Evolutionary conservation across 345 rosid species (phyloP).

Genomic region (Physaria fendleri): DNA sequence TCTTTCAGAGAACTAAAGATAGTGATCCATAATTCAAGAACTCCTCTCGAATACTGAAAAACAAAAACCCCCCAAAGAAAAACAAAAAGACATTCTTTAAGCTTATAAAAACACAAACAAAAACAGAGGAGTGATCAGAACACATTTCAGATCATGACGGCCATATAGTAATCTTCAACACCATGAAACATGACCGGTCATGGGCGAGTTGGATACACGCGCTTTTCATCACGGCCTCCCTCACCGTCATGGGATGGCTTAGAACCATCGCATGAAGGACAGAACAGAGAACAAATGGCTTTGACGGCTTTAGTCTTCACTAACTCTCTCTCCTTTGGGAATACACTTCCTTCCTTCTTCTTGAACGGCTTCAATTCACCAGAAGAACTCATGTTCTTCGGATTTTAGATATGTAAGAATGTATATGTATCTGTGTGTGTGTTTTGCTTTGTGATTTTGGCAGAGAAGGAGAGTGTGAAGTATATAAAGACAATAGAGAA

Average conservation of each 20-base stretch:
- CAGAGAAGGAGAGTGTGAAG: not conserved
- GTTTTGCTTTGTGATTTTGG: not conserved
- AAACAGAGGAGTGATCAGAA: slow-evolving; percentile 1
- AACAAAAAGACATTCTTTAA: not conserved
- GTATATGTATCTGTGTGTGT: not conserved
- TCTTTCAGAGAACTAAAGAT: not conserved
- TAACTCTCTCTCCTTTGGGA: slow-evolving; percentile 33
- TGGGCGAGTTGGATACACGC: slow-evolving; percentile 12
- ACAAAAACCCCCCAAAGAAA: not conserved
- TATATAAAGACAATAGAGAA: not conserved
- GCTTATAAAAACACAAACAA: not conserved
- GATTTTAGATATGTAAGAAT: not conserved
- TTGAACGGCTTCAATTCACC: slow-evolving; percentile 25
- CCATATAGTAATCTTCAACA: not conserved
- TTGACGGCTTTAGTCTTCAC: slow-evolving; percentile 42
- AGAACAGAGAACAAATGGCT: slow-evolving; percentile 1
- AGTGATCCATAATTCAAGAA: not conserved
- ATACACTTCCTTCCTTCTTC: slow-evolving; percentile 35
- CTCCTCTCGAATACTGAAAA: not conserved
- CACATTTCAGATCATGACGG: slow-evolving; percentile 4
- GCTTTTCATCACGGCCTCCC: not conserved
- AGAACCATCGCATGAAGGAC: slow-evolving; percentile 2
- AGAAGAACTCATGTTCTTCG: slow-evolving; percentile 1
- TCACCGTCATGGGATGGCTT: not conserved
- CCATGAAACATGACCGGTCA: not conserved